These are phyloP conservation scores for Citrus hindsii DNA, from an alignment of 345 rosid genomes.

Conservation along the genomic window DNA sequence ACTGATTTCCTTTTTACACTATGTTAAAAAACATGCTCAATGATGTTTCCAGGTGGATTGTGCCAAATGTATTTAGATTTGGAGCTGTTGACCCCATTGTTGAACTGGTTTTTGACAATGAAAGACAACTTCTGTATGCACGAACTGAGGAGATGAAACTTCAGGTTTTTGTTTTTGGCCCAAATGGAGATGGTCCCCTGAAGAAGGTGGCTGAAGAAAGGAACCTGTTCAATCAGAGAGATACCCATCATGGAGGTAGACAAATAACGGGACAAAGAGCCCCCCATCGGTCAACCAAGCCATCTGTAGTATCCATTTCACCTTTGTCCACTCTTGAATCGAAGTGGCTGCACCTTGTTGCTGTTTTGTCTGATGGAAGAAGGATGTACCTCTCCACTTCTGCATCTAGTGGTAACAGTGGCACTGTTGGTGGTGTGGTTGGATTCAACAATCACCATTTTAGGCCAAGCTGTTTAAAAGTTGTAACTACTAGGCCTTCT, in stretches of 20 bases:
- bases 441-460: constrained; percentile 54
- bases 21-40: background rate
- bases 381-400: constrained; percentile 94
- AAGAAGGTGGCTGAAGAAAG: constrained; percentile 94
- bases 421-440: constrained; percentile 57
- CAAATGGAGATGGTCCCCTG: constrained; percentile 75
- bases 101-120: constrained; percentile 92
- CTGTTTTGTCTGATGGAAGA: constrained; percentile 90
- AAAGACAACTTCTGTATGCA: constrained; percentile 87
- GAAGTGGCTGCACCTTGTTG: constrained; percentile 92
- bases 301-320: constrained; percentile 79
- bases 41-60: constrained; percentile 78
- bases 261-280: constrained; percentile 56
- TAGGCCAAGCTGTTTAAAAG: constrained; percentile 84
- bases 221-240: constrained; percentile 79
- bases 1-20: background rate
- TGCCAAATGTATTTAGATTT: constrained; percentile 92
- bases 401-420: constrained; percentile 57
- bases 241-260: constrained; percentile 66
- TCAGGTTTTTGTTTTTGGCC: constrained; percentile 74
- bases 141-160: constrained; percentile 95
- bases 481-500: constrained; percentile 87
- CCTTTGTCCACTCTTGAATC: constrained; percentile 88
- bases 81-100: constrained; percentile 88
- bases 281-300: constrained; percentile 57